phyloP scores from a whole-genome alignment of 345 rosid species.

The Eucalyptus regnans region DNA sequence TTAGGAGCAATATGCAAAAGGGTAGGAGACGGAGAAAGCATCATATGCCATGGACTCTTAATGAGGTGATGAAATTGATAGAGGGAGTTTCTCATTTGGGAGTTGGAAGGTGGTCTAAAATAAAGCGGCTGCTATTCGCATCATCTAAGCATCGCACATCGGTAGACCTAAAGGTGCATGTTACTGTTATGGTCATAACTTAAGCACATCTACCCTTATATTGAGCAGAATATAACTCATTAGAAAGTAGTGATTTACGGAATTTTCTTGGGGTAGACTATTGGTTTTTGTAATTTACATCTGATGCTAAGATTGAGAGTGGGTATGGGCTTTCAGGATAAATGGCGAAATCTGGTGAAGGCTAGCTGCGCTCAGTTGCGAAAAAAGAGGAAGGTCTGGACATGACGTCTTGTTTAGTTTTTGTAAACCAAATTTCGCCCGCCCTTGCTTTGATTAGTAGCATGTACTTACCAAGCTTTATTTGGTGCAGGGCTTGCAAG shows the following conservation, averaged over 20 bases:
- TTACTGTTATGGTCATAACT: background rate
- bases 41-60: constrained; percentile 16
- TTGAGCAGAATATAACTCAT: background rate
- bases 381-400: constrained; percentile 1
- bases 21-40: constrained; percentile 3
- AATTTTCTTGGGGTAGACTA: background rate
- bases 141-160: constrained; percentile 18
- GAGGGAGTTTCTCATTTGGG: constrained; percentile 17
- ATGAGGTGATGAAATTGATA: constrained; percentile 17
- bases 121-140: constrained; percentile 14
- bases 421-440: background rate
- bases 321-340: constrained; percentile 9
- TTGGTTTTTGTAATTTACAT: background rate
- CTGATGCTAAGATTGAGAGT: background rate
- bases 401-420: background rate
- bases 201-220: background rate
- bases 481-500: background rate
- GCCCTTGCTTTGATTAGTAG: background rate
- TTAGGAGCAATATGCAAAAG: background rate
- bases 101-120: constrained; percentile 24
- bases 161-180: constrained; percentile 15
- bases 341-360: constrained; percentile 23
- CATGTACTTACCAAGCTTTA: background rate
- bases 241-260: background rate
- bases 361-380: constrained; percentile 9